Evolutionary conservation across 2,329 filamentous ascomycete species (phyloP), one percentile per base, ranked within the genome.

Genomic region (Trichoderma gracile): DNA sequence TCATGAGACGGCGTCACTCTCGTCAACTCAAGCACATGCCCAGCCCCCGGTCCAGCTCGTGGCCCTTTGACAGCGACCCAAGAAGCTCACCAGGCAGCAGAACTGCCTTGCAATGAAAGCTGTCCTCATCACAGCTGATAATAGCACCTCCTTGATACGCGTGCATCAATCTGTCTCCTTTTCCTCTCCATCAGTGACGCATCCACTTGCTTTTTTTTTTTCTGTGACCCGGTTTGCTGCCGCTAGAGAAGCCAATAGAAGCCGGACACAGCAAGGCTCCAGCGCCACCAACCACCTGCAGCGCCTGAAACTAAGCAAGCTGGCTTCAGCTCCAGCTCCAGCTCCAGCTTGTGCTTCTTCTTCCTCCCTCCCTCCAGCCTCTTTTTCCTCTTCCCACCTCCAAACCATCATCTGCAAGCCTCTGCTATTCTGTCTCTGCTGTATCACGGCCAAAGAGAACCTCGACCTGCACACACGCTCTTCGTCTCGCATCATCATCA

Each of bases 121-220:
- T 63, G 60, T 25, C 67, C 67, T 19, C 67, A 47, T 55, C 50
- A 43, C 33, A 30, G 14, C 60, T 40, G 43, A 40, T 56, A 40
- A 9, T 5, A 38, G 30, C n/a, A n/a, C n/a, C 21, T 15, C n/a
- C 43, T 19, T 27, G 33, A 42, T 19, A 61, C 55, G 25, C 47
- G 55, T 47, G 17, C 45, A 60, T 10, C 14, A 50, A n/a, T n/a
- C n/a, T n/a, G n/a, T 12, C 33, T 38, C 33, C 33, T 38, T 38
- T 38, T 38, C 10, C 33, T 38, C 33, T 12, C 49, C 15, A 33
- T 33, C 43, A 56, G 53, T 56, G 52, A 63, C 60, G 60, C 60
- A 63, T 56, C 50, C 60, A 56, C 60, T 56, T 63, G 33, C 25
- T 38, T 10, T 56, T 49, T 55, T 27, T 21, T 56, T 14, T 43